Percentiles rank a stretch among this genome's conserved stretches.
phyloP scores from a whole-genome alignment of 306 rosid genomes.

The Adenanthera pavonina region DNA sequence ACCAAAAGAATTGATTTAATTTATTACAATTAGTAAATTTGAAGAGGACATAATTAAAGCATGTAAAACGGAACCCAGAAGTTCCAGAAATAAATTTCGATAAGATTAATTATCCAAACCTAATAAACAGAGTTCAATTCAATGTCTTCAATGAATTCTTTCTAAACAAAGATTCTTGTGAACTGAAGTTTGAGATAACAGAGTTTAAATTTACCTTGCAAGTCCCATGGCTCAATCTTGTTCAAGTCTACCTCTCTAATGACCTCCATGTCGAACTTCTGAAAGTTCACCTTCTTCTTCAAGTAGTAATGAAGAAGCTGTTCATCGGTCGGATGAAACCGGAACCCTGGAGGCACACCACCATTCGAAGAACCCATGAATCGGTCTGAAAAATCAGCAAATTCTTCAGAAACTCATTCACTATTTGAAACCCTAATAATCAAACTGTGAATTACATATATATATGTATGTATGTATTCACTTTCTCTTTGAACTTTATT shows the following conservation, averaged over 20 bases:
- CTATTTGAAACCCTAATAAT: conserved; percentile 2
- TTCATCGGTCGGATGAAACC: conserved; percentile 96
- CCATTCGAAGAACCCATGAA: conserved; percentile 73
- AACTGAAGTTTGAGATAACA: neutral
- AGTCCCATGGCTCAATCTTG: conserved; percentile 98
- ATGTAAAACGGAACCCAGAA: neutral
- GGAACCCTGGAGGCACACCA: conserved; percentile 94
- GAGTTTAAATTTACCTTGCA: conserved; percentile 66
- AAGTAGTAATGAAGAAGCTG: conserved; percentile 89
- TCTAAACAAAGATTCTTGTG: neutral
- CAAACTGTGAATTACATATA: neutral
- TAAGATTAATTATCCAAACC: neutral
- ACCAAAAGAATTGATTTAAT: no score
- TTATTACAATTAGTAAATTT: neutral
- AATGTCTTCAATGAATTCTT: neutral
- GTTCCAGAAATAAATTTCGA: neutral
- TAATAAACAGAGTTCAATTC: neutral
- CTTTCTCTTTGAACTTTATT: neutral
- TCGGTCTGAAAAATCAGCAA: neutral
- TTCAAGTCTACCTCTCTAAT: conserved; percentile 95
- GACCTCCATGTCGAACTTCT: conserved; percentile 96
- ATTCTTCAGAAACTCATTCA: neutral
- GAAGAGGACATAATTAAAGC: neutral
- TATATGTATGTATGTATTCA: neutral
- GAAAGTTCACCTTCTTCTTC: conserved; percentile 87